Base-by-base conservation (phyloP, 257 asterid species). In the Penstemon eatonii region DNA sequence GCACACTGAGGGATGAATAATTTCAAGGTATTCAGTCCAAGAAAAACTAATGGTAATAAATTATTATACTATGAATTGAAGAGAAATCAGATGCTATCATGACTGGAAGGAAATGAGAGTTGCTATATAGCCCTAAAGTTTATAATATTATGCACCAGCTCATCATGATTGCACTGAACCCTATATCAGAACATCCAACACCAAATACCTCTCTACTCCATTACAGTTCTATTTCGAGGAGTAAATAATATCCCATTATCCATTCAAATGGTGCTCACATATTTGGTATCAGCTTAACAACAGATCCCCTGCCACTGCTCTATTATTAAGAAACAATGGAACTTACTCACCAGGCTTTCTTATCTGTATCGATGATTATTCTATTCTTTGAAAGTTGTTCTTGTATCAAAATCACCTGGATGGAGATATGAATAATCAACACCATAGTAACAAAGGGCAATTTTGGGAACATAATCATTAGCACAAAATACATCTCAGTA, bases 331-430 rank as follows among this genome's bases (percentile, higher is more conserved):
- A 46, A 59, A 59, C 54, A 15, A n/a, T 13, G 5, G 63, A 63
- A 74, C 63, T 51, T 56, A 74, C 89, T 82, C 71, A 89, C 97
- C 93, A 85, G 76, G 96, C 91, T 71, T 89, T 94, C 71, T 82
- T 83, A 80, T 94, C 99, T 39, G 86, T 75, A 80, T 91, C 99
- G 38, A 94, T 94, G 74, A 94, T 91, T 58, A 94, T 94, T 67
- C 97, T 83, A 85, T 94, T 94, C 77, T 94, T 94, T 0, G 99
- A 94, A 73, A 94, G 99, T 67, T 91, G 99, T 69, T 94, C 99
- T 78, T 94, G 99, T 40, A 94, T 93, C 85, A 90, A 80, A 78
- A 94, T 81, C 79, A 94, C 97, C 96, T 91, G 85, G 69, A 83
- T 40, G 46, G 19, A 75, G 56, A 46, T 36, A 45, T 51, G 51